Evolutionary conservation across 768 basidiomycete genomes (phyloP), one percentile per base, ranked within the genome.

Genomic region (Termitomyces titanicus): DNA sequence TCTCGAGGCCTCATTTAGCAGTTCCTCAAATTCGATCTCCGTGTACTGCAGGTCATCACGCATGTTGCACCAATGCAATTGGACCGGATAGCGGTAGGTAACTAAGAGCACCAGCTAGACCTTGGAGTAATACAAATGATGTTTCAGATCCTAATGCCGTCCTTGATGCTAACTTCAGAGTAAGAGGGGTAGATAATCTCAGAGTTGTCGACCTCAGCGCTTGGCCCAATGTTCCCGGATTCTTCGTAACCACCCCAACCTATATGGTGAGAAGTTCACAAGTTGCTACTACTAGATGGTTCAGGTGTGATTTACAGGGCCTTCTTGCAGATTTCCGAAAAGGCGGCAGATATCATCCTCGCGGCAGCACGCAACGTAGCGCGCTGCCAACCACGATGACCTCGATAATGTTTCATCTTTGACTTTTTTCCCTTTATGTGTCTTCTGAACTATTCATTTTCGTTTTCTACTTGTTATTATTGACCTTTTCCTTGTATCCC

Each of bases 11-110:
- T 43, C 24, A 18, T 7, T 24, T n/a, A 22, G n/a, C 2, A 4
- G 10, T 29, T 18, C 34, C 22, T 12, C 37, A 18, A 51, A 5
- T 12, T 12, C 18, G 22, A 31, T 15, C 2, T 5, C 20, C 5
- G 13, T 47, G 20, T 24, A 44, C 51, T 48, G 20, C 22, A 68
- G 67, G 69, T 8, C 69, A 71, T 54, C 69, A 71, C 44, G 66
- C 65, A 8, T 71, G 68, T 44, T 71, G 69, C 49, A 71, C 69
- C 2, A 68, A 68, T 53, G 33, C 66, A n/a, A 71, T 71, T 10
- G 70, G 70, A 3, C 34, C 61, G 0, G 65, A 65, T 29, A 47
- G 57, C 33, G 66, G 69, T 70, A 49, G 12, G 64, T 13, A 15
- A 24, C 6, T 22, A 6, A 12, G 18, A 24, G 34, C 4, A 9